phyloP scores from a whole-genome alignment of 306 rosid genomes.

The Fagus crenata region DNA sequence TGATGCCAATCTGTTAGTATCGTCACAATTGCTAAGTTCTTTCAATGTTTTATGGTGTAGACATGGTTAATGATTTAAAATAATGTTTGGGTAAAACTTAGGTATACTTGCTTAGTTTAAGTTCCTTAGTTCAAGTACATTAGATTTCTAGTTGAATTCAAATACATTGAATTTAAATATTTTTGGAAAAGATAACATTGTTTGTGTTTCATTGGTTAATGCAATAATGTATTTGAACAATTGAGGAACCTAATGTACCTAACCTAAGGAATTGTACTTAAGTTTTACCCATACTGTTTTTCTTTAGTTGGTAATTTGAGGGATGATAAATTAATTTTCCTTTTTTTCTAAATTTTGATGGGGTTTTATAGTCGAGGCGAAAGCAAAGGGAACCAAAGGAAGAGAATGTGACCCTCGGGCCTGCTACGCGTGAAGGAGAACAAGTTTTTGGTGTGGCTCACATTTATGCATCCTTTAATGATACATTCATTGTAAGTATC shows the following conservation, averaged over 20 bases:
- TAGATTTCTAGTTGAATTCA: too few relatives aligned
- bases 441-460: conserved; percentile 52
- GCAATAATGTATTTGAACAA: too few relatives aligned
- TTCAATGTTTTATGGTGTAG: background rate
- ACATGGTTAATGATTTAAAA: background rate
- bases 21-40: background rate
- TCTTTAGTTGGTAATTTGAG: background rate
- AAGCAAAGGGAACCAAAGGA: conserved; percentile 8
- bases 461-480: conserved; percentile 55
- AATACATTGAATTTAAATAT: too few relatives aligned
- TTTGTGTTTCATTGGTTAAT: too few relatives aligned
- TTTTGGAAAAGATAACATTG: too few relatives aligned
- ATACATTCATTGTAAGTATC: conserved; percentile 46
- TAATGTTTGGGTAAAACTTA: too few relatives aligned
- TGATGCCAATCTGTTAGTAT: background rate
- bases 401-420: conserved; percentile 18
- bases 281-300: background rate
- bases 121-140: too few relatives aligned
- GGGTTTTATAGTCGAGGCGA: background rate
- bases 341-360: background rate
- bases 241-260: too few relatives aligned
- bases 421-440: conserved; percentile 38
- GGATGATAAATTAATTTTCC: background rate
- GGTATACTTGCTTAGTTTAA: too few relatives aligned
- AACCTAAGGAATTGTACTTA: too few relatives aligned